Evolutionary conservation across 2,329 filamentous ascomycete genomes (phyloP).

Genomic region (Ceratocystis cacaofunesta): DNA sequence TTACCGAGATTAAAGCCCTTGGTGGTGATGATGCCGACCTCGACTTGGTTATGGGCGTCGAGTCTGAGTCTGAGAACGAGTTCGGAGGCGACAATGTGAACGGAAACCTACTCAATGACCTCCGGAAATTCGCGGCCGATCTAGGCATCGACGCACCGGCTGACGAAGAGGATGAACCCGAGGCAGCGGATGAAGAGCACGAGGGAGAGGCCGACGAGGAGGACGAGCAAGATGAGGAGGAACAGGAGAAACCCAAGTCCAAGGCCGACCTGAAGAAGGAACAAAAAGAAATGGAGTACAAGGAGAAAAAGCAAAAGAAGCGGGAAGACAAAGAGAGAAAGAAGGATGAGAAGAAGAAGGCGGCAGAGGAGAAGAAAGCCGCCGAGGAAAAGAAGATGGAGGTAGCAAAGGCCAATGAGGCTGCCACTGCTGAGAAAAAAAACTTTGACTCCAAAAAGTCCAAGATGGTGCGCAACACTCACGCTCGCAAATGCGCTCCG

Average conservation of each 20-base stretch:
- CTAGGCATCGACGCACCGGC: conserved; percentile 14
- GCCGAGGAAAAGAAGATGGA: conserved; percentile 21
- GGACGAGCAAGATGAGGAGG: conserved; percentile 6
- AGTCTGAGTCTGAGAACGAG: conserved; percentile 28
- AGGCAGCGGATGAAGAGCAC: not conserved
- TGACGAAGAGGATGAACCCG: conserved; percentile 3
- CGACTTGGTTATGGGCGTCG: conserved; percentile 41
- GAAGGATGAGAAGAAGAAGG: conserved; percentile 13
- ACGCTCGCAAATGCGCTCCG: not conserved
- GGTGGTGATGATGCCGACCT: conserved; percentile 52
- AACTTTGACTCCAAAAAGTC: conserved; percentile 23
- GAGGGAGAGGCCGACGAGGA: not conserved
- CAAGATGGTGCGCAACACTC: conserved; percentile 24
- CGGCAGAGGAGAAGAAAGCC: conserved; percentile 18
- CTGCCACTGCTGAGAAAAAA: conserved; percentile 24
- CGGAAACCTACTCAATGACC: conserved; percentile 7
- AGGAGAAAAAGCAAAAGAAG: conserved; percentile 23
- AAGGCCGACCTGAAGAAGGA: conserved; percentile 27
- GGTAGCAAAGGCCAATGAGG: conserved; percentile 23
- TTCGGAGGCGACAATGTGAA: conserved; percentile 21
- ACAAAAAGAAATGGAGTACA: conserved; percentile 22
- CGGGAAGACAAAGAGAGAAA: conserved; percentile 19
- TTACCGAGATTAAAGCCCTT: conserved; percentile 49
- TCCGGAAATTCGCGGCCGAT: conserved; percentile 13
- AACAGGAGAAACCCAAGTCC: conserved; percentile 25